These are phyloP conservation scores for Plasmodium malariae DNA, from an alignment of 169 alveolate species.

Conservation along the genomic window DNA sequence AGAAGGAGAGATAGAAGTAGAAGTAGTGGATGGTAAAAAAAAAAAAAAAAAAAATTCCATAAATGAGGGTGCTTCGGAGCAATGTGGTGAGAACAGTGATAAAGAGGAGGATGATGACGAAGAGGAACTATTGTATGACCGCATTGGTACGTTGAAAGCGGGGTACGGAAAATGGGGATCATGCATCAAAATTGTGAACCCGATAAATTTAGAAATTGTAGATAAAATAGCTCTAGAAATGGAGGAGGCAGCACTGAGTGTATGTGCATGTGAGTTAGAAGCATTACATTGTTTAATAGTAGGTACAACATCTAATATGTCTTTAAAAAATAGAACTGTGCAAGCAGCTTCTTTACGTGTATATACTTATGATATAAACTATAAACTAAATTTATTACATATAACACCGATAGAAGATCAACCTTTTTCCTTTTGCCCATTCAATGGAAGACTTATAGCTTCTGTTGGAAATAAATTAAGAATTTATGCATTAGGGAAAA, in stretches of 20 bases:
- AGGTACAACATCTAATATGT: constrained; percentile 91
- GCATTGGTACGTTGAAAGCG: constrained; percentile 92
- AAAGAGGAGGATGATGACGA: constrained; percentile 78
- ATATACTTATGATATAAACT: constrained; percentile 83
- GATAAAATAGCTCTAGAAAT: constrained; percentile 92
- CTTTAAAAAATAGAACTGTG: constrained; percentile 55
- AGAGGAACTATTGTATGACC: constrained; percentile 79
- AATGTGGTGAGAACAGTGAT: constrained; percentile 12
- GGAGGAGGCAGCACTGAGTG: constrained; percentile 95
- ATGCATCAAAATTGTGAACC: constrained; percentile 92
- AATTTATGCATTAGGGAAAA: constrained; percentile 97
- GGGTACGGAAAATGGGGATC: constrained; percentile 96
- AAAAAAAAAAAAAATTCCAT: not conserved
- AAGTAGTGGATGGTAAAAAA: not conserved
- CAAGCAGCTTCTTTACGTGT: constrained; percentile 79
- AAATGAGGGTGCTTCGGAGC: not conserved
- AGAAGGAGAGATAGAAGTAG: constrained; percentile 71
- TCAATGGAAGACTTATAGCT: constrained; percentile 94
- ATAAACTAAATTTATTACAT: constrained; percentile 87
- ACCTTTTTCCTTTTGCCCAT: constrained; percentile 94
- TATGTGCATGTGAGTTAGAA: constrained; percentile 91
- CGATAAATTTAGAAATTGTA: constrained; percentile 86
- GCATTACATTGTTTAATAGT: constrained; percentile 91
- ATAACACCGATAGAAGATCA: constrained; percentile 93
- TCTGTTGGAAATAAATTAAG: constrained; percentile 95